A percentile compares a stretch with the other conserved stretches of the same genome.
phyloP scores from a whole-genome alignment of 2,329 filamentous ascomycete genomes.

The Fusarium vanettenii region DNA sequence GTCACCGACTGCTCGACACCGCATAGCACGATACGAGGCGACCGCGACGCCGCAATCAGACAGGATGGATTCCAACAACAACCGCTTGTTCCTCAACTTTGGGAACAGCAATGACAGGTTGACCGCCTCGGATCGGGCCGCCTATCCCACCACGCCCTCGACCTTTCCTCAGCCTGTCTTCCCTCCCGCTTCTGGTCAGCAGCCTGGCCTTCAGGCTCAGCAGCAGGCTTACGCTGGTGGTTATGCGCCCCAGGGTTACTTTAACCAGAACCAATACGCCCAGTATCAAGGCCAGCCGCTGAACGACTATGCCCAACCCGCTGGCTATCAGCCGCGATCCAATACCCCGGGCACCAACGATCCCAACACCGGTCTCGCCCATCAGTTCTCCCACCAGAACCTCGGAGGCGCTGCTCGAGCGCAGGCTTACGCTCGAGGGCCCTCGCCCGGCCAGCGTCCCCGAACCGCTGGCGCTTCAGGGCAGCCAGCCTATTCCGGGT shows the following conservation, averaged over 20 bases:
- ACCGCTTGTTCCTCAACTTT: constrained; percentile 74
- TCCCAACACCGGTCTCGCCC: constrained; percentile 88
- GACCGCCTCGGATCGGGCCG: constrained; percentile 71
- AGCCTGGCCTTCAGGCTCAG: constrained; percentile 49
- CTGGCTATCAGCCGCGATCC: constrained; percentile 62
- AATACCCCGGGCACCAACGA: constrained; percentile 77
- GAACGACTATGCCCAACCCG: constrained; percentile 64
- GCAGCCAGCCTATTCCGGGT: constrained; percentile 71
- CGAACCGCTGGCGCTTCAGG: constrained; percentile 81
- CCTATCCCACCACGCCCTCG: constrained; percentile 90
- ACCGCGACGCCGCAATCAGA: constrained; percentile 14
- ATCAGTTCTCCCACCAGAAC: constrained; percentile 98
- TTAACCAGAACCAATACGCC: constrained; percentile 69
- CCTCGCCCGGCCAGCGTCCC: constrained; percentile 80
- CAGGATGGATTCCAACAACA: constrained; percentile 68
- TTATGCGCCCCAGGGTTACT: constrained; percentile 64
- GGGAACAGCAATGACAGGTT: constrained; percentile 74
- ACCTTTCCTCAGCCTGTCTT: constrained; percentile 94
- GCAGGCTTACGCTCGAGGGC: constrained; percentile 75
- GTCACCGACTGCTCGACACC: constrained; percentile 32
- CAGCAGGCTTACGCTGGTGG: constrained; percentile 62
- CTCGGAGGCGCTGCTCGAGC: constrained; percentile 78
- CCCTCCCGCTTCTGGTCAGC: constrained; percentile 47
- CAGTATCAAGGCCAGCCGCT: constrained; percentile 48
- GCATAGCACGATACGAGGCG: constrained; percentile 30